Base-by-base conservation (phyloP, 768 basidiomycete species). In the Suillus ampliporus region DNA sequence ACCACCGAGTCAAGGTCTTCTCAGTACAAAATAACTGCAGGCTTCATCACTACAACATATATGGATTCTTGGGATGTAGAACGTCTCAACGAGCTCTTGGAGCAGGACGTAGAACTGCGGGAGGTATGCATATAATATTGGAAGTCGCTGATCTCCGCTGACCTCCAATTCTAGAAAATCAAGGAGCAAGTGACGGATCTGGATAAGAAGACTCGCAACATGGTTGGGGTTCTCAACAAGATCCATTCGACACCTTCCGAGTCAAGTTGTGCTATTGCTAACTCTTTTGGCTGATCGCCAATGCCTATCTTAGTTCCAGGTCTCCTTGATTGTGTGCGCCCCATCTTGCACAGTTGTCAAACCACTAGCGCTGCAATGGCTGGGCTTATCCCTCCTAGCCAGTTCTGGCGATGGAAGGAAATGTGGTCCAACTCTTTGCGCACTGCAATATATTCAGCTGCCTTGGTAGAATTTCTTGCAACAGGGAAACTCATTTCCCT, bases 401-500 rank as follows among this genome's bases (percentile, higher is more conserved):
- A 92, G 65, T 87, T 91, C 64, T 94, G 92, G 92, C 81, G 86
- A 61, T 94, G 89, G 89, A 92, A 90, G 72, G 90, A 92, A 28
- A 86, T 90, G 86, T 93, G 91, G 91, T 82, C 84, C 1, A 86
- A 85, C 68, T 87, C 89, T 4, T 72, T 93, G 41, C 82, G 91
- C 61, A 83, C 82, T 19, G 85, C 85, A 13, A 80, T 92, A 1
- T 94, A 89, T 68, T 82, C 84, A 44, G 86, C 86, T 1, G 84
- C 87, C 19, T 73, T 94, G 38, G 79, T 87, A 14, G 84, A 89
- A 69, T 94, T 88, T 69, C 79, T 94, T 8, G 78, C 82, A 5
- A 80, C 69, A 40, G 82, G 89, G 28, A 81, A 77, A 41, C 82
- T 94, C 31, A 78, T 91, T 44, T 82, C 90, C 2, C 69, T 92